Percentiles rank a stretch among this genome's conserved stretches.
phyloP scores from a whole-genome alignment of 2,329 filamentous ascomycete genomes.

The Xylariaceae sp. region DNA sequence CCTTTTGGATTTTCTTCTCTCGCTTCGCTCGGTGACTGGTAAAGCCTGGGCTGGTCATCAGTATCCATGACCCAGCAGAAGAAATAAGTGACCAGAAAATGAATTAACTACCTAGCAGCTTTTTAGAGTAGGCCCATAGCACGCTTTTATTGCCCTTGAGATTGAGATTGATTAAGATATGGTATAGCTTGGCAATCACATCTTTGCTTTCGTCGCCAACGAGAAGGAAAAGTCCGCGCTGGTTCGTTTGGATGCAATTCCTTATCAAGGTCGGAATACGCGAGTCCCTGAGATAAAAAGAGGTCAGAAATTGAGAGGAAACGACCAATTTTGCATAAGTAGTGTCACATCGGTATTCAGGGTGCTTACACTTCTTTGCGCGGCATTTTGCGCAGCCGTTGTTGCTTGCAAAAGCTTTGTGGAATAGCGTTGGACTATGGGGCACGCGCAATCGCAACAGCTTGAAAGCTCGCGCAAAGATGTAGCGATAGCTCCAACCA shows the following conservation, averaged over 20 bases:
- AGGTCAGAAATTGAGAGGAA: conserved; percentile 1
- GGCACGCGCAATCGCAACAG: background rate
- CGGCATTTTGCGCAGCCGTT: conserved; percentile 21
- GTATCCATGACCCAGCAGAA: background rate
- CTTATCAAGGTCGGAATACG: conserved; percentile 85
- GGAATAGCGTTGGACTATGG: background rate
- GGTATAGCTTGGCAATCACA: conserved; percentile 90
- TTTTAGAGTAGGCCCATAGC: conserved; percentile 98
- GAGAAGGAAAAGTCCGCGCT: conserved; percentile 95
- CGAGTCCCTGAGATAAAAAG: conserved; percentile 57
- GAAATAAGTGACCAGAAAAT: conserved; percentile 53
- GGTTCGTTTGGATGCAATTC: conserved; percentile 92
- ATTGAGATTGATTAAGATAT: conserved; percentile 84
- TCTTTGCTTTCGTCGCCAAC: conserved; percentile 89
- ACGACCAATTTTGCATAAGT: background rate
- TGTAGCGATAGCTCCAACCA: conserved; percentile 14
- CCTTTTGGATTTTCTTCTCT: conserved; percentile 96
- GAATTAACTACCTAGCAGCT: conserved; percentile 60
- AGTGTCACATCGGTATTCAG: background rate
- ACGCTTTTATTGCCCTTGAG: conserved; percentile 95
- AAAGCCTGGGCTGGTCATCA: conserved; percentile 5
- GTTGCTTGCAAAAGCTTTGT: conserved; percentile 1
- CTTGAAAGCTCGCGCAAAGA: conserved; percentile 6
- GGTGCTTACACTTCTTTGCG: conserved; percentile 29
- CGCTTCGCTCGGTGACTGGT: conserved; percentile 89